Evolutionary conservation across 1,284 basidiomycete species (phyloP).

Genomic region (Amylostereum areolatum): DNA sequence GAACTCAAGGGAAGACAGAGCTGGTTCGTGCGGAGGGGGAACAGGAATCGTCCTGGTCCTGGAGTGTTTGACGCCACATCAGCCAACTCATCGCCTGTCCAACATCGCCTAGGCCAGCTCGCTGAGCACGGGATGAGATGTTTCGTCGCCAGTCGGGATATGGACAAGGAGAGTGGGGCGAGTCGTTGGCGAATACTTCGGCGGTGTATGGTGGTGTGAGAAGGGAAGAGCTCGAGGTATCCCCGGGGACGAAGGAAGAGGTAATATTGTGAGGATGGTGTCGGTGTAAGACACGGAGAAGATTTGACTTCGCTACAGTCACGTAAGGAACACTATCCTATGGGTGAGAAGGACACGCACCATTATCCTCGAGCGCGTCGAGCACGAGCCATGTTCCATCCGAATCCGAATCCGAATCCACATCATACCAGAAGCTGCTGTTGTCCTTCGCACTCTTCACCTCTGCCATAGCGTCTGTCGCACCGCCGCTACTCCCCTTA

Average conservation of each 20-base stretch:
- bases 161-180: slow-evolving; percentile 25
- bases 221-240: slow-evolving; percentile 10
- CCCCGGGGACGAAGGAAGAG: slow-evolving; percentile 39
- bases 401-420: background rate
- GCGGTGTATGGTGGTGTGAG: slow-evolving; percentile 17
- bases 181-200: slow-evolving; percentile 14
- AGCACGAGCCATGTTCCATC: slow-evolving; percentile 50
- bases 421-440: background rate
- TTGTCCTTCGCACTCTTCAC: background rate
- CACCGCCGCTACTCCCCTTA: background rate
- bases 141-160: slow-evolving; percentile 61
- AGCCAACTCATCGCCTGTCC: slow-evolving; percentile 45
- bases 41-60: slow-evolving; percentile 7
- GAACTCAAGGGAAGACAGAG: slow-evolving; percentile 11
- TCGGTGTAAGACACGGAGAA: slow-evolving; percentile 58
- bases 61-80: slow-evolving; percentile 28
- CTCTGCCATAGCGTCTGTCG: background rate
- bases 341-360: slow-evolving; percentile 25
- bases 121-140: slow-evolving; percentile 41
- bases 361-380: slow-evolving; percentile 48
- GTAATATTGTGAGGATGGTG: slow-evolving; percentile 33
- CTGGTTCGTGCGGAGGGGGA: slow-evolving; percentile 7
- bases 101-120: slow-evolving; percentile 49
- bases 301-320: slow-evolving; percentile 41
- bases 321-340: background rate